These are phyloP conservation scores for Beverwykella pulmonaria DNA, from an alignment of 495 filamentous ascomycete genomes.

Conservation along the genomic window DNA sequence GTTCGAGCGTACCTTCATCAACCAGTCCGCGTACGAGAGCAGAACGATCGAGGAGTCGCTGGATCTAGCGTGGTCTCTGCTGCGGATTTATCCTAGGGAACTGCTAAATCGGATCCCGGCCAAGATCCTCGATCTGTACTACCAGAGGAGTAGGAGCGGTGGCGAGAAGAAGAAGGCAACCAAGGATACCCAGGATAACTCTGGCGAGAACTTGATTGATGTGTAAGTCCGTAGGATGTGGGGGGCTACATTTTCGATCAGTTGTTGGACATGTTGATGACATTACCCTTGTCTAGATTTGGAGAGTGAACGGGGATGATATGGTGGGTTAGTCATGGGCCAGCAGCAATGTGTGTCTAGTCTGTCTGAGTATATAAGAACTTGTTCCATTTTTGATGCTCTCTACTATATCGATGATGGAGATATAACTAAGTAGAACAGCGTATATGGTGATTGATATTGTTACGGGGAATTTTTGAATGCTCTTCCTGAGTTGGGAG, in stretches of 20 bases:
- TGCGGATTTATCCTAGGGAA: slow-evolving; percentile 96
- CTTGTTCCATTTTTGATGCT: neutral
- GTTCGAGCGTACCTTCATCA: slow-evolving; percentile 93
- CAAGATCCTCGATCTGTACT: slow-evolving; percentile 91
- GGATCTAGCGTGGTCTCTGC: slow-evolving; percentile 92
- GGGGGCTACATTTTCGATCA: neutral
- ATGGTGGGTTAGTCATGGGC: neutral
- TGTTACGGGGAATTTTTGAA: too few species aligned
- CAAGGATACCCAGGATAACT: slow-evolving; percentile 69
- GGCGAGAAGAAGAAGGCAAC: slow-evolving; percentile 57
- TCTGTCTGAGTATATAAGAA: slow-evolving; percentile 24
- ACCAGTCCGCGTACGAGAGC: slow-evolving; percentile 87
- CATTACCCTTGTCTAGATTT: neutral
- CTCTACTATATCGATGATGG: neutral
- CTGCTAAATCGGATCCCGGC: slow-evolving; percentile 95
- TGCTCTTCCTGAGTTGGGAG: too few species aligned
- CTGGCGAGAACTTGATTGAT: slow-evolving; percentile 50
- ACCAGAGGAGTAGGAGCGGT: slow-evolving; percentile 70
- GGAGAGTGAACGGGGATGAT: neutral
- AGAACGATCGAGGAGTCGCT: slow-evolving; percentile 88
- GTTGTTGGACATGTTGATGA: neutral
- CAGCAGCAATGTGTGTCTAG: neutral
- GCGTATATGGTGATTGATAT: too few species aligned
- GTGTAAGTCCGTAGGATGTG: slow-evolving; percentile 25
- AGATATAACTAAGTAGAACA: too few species aligned